Percentiles rank a stretch among this genome's conserved stretches.
Conservation (phyloP, 2,329 filamentous ascomycete species). For the Colletotrichum trifolii region DNA sequence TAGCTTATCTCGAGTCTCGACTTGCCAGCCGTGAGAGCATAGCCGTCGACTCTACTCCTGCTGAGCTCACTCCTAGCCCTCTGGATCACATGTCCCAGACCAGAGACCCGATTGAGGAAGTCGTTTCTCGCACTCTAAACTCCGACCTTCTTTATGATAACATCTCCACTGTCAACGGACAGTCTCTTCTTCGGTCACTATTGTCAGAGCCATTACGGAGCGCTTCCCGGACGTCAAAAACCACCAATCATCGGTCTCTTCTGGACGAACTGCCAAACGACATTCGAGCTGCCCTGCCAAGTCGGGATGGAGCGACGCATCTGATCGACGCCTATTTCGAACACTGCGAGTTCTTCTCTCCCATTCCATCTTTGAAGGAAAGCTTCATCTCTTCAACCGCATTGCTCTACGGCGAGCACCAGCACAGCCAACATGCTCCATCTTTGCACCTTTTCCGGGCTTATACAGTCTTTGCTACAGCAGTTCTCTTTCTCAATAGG, state of each 20-base stretch:
- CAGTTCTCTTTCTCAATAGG: constrained; percentile 34
- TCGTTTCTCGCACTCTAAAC: too few species aligned
- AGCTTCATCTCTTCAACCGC: constrained; percentile 27
- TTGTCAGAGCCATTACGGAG: constrained; percentile 20
- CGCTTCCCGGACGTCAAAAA: neutral
- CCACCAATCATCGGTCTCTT: constrained; percentile 29
- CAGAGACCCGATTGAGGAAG: too few species aligned
- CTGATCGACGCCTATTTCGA: constrained; percentile 43
- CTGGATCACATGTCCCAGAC: too few species aligned
- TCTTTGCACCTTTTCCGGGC: constrained; percentile 19
- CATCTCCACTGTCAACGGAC: constrained; percentile 6
- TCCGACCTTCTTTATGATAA: neutral
- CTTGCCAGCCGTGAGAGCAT: constrained; percentile 4
- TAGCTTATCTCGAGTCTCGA: constrained; percentile 40
- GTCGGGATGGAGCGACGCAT: constrained; percentile 13
- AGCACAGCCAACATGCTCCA: neutral
- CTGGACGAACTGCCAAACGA: constrained; percentile 34
- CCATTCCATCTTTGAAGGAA: constrained; percentile 38
- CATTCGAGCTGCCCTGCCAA: constrained; percentile 29
- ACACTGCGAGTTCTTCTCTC: constrained; percentile 44
- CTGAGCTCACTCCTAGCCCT: neutral
- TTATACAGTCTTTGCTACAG: constrained; percentile 27
- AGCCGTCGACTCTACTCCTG: neutral
- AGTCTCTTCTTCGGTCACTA: constrained; percentile 26
- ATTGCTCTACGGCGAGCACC: constrained; percentile 19